Conservation (phyloP, 805 yeast species). For the Starmerella sirachaensis region DNA sequence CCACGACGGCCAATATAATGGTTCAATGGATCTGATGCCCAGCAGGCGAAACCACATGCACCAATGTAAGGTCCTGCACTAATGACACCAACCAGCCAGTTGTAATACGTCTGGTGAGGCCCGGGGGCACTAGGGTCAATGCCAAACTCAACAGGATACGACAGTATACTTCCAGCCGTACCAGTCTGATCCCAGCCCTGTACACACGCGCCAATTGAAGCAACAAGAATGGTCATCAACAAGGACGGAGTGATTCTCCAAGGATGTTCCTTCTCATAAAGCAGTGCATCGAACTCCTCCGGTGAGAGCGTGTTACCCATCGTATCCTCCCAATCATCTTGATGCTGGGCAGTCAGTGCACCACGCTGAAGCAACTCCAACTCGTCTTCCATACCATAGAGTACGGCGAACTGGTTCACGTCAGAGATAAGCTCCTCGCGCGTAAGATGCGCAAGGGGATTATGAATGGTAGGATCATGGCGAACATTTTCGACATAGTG, state of each 20-base stretch:
- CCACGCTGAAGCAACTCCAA: slow-evolving; percentile 30
- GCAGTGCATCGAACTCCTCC: slow-evolving; percentile 27
- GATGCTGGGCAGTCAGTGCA: slow-evolving; percentile 42
- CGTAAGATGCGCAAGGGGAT: slow-evolving; percentile 12
- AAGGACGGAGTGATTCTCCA: slow-evolving; percentile 30
- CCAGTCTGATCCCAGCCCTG: slow-evolving; percentile 71
- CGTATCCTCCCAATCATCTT: slow-evolving; percentile 26
- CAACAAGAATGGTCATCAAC: slow-evolving; percentile 42
- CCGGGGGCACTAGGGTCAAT: slow-evolving; percentile 11
- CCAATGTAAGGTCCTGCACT: slow-evolving; percentile 55
- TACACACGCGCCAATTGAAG: slow-evolving; percentile 56
- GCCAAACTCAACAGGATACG: slow-evolving; percentile 39
- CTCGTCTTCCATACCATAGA: slow-evolving; percentile 19
- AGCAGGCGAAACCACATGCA: slow-evolving; percentile 37
- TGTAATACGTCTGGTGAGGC: slow-evolving; percentile 23
- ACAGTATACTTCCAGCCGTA: slow-evolving; percentile 52
- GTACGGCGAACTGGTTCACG: slow-evolving; percentile 15
- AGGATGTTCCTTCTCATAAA: slow-evolving; percentile 38
- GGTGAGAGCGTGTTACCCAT: slow-evolving; percentile 18
- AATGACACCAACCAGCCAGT: slow-evolving; percentile 44
- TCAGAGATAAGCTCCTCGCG: slow-evolving; percentile 9
- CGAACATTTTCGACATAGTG: slow-evolving; percentile 5
- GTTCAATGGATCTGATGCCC: slow-evolving; percentile 43
- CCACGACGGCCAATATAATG: slow-evolving; percentile 46
- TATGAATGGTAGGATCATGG: slow-evolving; percentile 3